phyloP scores from a whole-genome alignment of 2,329 filamentous ascomycete species.

The Diaporthe australafricana region DNA sequence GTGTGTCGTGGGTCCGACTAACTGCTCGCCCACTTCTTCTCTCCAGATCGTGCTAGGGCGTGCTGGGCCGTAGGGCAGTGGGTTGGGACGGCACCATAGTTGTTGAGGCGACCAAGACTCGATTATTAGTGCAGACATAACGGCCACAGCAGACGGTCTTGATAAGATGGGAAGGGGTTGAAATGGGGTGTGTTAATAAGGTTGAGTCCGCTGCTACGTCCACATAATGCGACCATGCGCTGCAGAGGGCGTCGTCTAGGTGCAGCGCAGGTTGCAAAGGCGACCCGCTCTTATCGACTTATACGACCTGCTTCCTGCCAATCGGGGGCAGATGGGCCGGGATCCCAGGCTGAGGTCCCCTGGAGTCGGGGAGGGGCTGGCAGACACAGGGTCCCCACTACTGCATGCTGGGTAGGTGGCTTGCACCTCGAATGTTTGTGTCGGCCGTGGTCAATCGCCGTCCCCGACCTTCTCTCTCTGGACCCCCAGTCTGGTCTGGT shows the following conservation, averaged over 20 bases:
- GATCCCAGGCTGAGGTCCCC: conserved; percentile 1
- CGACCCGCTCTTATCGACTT: conserved; percentile 27
- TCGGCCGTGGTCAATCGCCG: not conserved
- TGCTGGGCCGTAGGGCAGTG: too few relatives aligned
- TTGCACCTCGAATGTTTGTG: conserved; percentile 4
- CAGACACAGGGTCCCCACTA: too few relatives aligned
- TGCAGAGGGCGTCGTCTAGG: not conserved
- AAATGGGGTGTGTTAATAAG: not conserved
- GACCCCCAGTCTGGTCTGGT: not conserved
- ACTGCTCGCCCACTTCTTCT: not conserved
- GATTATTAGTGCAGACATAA: not conserved
- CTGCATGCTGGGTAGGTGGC: too few relatives aligned
- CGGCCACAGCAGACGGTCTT: too few relatives aligned
- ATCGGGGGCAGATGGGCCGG: conserved; percentile 17
- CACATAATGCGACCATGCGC: conserved; percentile 12
- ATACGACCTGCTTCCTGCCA: conserved; percentile 18
- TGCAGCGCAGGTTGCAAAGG: conserved; percentile 11
- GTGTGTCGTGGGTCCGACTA: not conserved
- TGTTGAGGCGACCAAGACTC: not conserved
- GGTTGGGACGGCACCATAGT: not conserved
- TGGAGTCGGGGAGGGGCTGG: not conserved
- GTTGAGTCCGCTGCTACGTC: conserved; percentile 12
- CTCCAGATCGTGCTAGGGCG: not conserved
- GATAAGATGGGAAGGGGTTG: not conserved
- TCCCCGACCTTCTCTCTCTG: not conserved